Evolutionary conservation across 2,329 filamentous ascomycete species (phyloP).

Genomic region (Penicillium sp.): DNA sequence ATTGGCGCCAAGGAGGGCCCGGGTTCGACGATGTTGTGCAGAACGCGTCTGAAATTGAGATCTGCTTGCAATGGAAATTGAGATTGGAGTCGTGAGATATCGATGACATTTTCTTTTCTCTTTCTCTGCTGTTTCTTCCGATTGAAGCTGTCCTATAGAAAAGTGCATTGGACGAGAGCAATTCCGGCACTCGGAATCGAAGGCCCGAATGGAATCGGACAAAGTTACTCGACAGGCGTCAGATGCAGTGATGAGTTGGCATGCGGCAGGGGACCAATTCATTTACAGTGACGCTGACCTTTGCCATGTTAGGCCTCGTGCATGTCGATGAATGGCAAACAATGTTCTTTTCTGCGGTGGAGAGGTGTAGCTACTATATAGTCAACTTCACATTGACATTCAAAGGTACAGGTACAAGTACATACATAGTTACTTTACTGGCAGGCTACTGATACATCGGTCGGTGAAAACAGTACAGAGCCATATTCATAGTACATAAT

Average conservation of each 20-base stretch:
- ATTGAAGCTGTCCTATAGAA: neutral
- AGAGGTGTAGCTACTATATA: neutral
- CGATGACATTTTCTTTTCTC: too few relatives aligned
- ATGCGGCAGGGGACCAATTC: slow-evolving; percentile 48
- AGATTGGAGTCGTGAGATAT: neutral
- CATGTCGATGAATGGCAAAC: slow-evolving; percentile 16
- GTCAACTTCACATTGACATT: neutral
- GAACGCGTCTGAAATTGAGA: slow-evolving; percentile 26
- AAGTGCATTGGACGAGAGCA: too few relatives aligned
- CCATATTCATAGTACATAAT: too few relatives aligned
- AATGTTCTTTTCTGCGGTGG: neutral
- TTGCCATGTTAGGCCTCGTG: slow-evolving; percentile 27
- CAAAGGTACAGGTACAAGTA: neutral
- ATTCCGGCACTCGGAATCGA: neutral
- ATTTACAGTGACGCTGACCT: slow-evolving; percentile 11
- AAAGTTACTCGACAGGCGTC: slow-evolving; percentile 42
- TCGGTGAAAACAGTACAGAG: neutral
- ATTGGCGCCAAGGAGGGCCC: slow-evolving; percentile 26
- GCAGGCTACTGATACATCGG: neutral
- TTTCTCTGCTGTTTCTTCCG: neutral
- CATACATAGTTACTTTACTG: too few relatives aligned
- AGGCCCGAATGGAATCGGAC: slow-evolving; percentile 9
- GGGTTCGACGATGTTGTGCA: slow-evolving; percentile 34
- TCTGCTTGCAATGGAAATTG: neutral
- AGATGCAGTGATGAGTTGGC: slow-evolving; percentile 81